Percentiles rank a stretch among this genome's conserved stretches.
Conservation (phyloP, 2,329 filamentous ascomycete genomes). For the Colletotrichum acutatum region DNA sequence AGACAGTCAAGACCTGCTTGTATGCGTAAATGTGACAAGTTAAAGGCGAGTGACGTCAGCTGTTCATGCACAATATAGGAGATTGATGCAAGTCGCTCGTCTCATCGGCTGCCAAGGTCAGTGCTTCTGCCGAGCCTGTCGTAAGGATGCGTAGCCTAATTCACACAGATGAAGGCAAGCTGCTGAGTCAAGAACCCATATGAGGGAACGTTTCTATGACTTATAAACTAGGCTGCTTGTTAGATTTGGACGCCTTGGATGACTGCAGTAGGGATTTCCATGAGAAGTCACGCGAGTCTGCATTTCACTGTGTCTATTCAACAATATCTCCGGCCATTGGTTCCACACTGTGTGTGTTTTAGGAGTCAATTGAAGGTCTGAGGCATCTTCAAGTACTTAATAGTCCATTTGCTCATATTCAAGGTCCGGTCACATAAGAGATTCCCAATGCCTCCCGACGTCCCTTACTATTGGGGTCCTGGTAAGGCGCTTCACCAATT, state of each 20-base stretch:
- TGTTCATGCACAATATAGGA: not conserved
- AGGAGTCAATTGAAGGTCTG: no score
- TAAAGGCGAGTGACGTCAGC: not conserved
- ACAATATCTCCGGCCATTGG: no score
- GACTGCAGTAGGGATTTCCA: no score
- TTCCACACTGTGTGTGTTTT: no score
- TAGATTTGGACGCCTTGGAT: no score
- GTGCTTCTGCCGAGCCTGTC: not conserved
- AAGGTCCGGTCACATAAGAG: not conserved
- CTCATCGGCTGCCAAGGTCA: not conserved
- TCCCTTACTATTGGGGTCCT: conserved; percentile 61
- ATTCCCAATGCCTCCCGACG: conserved; percentile 21
- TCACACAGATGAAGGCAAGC: not conserved
- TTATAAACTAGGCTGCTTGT: not conserved
- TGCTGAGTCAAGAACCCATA: not conserved
- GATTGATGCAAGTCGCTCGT: not conserved
- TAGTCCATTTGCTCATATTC: not conserved
- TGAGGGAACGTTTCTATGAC: no score
- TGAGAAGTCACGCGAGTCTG: no score
- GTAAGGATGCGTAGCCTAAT: not conserved
- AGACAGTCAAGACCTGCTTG: not conserved
- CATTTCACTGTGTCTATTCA: no score
- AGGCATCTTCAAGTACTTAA: not conserved
- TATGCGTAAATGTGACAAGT: not conserved
- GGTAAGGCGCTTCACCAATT: conserved; percentile 65